Conservation (phyloP, 805 yeast genomes). For the Yamadazyma paraphyllophila region DNA sequence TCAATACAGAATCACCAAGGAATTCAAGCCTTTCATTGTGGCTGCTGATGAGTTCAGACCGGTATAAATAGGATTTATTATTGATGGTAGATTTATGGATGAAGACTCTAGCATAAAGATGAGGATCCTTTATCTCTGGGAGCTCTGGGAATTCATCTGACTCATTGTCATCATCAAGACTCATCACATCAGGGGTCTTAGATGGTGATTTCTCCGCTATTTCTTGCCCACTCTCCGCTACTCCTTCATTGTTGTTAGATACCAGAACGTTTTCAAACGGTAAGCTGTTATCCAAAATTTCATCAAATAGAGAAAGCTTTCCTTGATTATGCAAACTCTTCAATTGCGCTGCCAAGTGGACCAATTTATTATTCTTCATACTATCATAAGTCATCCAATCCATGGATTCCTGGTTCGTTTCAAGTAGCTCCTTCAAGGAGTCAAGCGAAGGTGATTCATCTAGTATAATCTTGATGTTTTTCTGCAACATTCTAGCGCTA, state of each 20-base stretch:
- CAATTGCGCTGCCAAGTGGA: slow-evolving; percentile 59
- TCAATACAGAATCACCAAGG: slow-evolving; percentile 83
- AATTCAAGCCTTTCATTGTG: slow-evolving; percentile 90
- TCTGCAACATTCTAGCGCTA: slow-evolving; percentile 44
- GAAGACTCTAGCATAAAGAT: slow-evolving; percentile 67
- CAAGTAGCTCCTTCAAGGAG: slow-evolving; percentile 35
- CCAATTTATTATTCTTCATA: slow-evolving; percentile 49
- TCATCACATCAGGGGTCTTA: not conserved
- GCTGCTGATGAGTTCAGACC: slow-evolving; percentile 53
- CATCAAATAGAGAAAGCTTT: slow-evolving; percentile 51
- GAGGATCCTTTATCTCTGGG: slow-evolving; percentile 62
- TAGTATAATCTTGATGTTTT: slow-evolving; percentile 48
- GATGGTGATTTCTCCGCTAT: not conserved
- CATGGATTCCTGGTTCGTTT: slow-evolving; percentile 26
- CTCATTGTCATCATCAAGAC: not conserved
- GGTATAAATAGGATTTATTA: slow-evolving; percentile 54
- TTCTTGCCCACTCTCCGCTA: too few relatives aligned
- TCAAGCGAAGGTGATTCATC: slow-evolving; percentile 55
- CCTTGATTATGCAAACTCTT: slow-evolving; percentile 52
- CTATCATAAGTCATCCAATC: slow-evolving; percentile 49
- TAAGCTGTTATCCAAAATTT: slow-evolving; percentile 12
- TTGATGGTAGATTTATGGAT: slow-evolving; percentile 74
- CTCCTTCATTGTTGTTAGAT: not conserved
- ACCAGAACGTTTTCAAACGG: not conserved
- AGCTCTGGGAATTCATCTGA: slow-evolving; percentile 28